Evolutionary conservation across 2,329 filamentous ascomycete genomes (phyloP), one percentile per base, ranked within the genome.

Genomic region (Fusarium chlamydosporum): DNA sequence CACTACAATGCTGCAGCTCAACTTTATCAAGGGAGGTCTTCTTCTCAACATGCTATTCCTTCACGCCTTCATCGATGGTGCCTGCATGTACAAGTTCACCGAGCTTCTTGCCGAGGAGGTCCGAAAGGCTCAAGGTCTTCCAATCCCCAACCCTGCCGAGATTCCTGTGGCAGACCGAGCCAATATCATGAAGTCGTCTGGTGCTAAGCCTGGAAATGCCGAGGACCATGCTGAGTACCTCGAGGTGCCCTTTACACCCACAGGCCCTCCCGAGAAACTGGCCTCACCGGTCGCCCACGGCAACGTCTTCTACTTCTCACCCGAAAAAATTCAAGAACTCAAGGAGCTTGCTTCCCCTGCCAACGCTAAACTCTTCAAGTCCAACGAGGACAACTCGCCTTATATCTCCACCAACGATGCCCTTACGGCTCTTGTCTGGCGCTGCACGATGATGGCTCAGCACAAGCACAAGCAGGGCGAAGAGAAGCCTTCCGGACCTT

Each of bases 351-450:
- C 50, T 1, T 20, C 58, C 1, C 60, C 60, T 12, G 1, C 26
- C 1, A 56, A 63, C 2, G 42, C 50, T 1, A 63, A 57, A 20
- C 15, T 48, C 15, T 29, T 56, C 27, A 43, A 35, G 12, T 18
- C 42, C 10, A 37, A 20, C 0, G 20, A 57, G 1, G 33, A 45
- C 4, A 26, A 29, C 7, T 35, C 60, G 3, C n/a, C 50, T 2
- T 63, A 31, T 16, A 56, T 63, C 6, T 63, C 60, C 0, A 63
- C 60, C 3, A 63, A 46, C 13, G 60, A 63, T 35, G 60, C 60
- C 4, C n/a, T 63, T 12, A 56, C 60, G 5, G 60, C 60, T 1
- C n/a, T 63, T 6, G 38, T 63, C 4, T 63, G 60, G 60, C 58
- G 60, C 0, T 63, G 60, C 33, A 63, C 60, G 1, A 63, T 63